Evolutionary conservation across 495 filamentous ascomycete genomes (phyloP).

Genomic region (Hypoxylon intermedium): DNA sequence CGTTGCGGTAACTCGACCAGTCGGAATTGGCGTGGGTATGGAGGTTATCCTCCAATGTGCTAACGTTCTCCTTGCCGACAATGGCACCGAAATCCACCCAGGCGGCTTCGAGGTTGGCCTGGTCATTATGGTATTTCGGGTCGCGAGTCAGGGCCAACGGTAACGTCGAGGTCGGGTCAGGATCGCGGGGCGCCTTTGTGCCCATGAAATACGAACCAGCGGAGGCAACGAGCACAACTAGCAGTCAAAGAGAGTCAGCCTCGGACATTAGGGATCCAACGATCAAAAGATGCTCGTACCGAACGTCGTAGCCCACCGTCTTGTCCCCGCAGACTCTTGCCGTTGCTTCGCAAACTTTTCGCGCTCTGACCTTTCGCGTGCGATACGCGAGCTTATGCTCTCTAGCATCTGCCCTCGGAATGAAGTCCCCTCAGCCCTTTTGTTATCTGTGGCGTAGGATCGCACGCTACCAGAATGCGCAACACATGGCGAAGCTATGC

Average conservation of each 20-base stretch:
- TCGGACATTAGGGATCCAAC: not conserved
- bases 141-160: conserved; percentile 66
- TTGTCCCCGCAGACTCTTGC: conserved; percentile 59
- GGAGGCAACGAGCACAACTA: conserved; percentile 66
- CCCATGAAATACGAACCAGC: conserved; percentile 76
- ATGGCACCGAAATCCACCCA: conserved; percentile 91
- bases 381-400: conserved; percentile 77
- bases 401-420: conserved; percentile 91
- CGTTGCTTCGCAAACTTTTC: conserved; percentile 67
- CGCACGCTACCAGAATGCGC: conserved; percentile 17
- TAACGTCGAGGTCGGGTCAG: conserved; percentile 73
- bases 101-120: conserved; percentile 83
- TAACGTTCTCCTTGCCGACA: conserved; percentile 84
- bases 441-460: conserved; percentile 37
- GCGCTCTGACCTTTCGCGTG: conserved; percentile 75
- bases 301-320: conserved; percentile 68
- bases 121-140: conserved; percentile 73
- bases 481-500: conserved; percentile 15
- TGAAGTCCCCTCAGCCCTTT: conserved; percentile 46
- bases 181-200: conserved; percentile 62
- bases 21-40: conserved; percentile 79
- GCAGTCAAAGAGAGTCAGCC: conserved; percentile 14
- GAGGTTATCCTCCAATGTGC: conserved; percentile 71
- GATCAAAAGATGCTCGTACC: conserved; percentile 52
- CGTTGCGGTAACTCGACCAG: conserved; percentile 80